A percentile compares a stretch with the other conserved stretches of the same genome.
These are phyloP conservation scores for Metschnikowia gruessii DNA, from an alignment of 805 yeast genomes.

Conservation along the genomic window DNA sequence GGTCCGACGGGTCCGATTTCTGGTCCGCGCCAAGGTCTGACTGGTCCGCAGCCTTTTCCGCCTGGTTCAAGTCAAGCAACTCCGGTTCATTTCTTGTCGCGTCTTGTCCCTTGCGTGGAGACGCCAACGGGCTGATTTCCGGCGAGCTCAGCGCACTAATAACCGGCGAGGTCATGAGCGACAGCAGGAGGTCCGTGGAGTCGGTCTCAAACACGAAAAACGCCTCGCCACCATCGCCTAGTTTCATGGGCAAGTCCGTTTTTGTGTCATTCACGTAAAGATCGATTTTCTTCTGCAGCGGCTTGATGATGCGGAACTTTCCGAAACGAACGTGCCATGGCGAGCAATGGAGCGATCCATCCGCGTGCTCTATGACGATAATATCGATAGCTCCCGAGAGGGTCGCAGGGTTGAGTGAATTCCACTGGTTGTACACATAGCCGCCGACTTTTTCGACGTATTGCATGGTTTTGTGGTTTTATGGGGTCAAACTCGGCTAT, in stretches of 20 bases:
- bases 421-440: constrained; percentile 95
- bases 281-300: constrained; percentile 92
- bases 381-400: constrained; percentile 96
- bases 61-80: constrained; percentile 33
- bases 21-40: too few species aligned
- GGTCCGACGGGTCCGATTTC: too few species aligned
- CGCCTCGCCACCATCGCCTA: constrained; percentile 98
- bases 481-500: not conserved
- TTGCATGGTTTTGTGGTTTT: constrained; percentile 58
- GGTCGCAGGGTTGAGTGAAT: constrained; percentile 93
- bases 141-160: constrained; percentile 68
- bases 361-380: constrained; percentile 86
- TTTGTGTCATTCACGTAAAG: constrained; percentile 79
- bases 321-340: constrained; percentile 98
- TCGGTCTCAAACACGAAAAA: constrained; percentile 91
- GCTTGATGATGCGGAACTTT: constrained; percentile 85
- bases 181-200: constrained; percentile 60
- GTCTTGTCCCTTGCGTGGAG: not conserved
- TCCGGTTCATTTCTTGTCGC: constrained; percentile 27
- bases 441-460: constrained; percentile 95
- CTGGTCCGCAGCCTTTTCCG: constrained; percentile 17
- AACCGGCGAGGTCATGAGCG: constrained; percentile 84
- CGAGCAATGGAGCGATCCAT: constrained; percentile 78
- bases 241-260: constrained; percentile 88
- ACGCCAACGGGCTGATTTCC: constrained; percentile 30